Conservation (phyloP, 176 grass and related monocot species). For the Rhipidocladum racemiflorum region DNA sequence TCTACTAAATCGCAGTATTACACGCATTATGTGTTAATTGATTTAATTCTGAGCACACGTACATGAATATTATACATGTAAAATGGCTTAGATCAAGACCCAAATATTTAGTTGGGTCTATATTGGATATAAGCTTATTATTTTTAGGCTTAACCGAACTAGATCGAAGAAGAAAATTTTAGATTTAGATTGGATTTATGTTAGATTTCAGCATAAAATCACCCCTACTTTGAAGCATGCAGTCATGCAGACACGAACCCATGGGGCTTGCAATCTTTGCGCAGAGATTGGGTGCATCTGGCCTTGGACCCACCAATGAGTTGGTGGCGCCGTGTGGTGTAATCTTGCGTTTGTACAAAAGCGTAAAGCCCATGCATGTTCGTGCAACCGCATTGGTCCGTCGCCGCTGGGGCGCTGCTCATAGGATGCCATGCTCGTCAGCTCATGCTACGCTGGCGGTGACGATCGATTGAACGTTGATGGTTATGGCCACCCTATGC, state of each 20-base stretch:
- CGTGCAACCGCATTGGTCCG: slow-evolving; percentile 17
- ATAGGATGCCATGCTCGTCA: background rate
- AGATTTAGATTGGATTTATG: too few species aligned
- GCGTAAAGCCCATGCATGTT: background rate
- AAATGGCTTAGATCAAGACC: too few species aligned
- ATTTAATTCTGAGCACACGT: too few species aligned
- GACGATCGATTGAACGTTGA: background rate
- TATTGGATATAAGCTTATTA: too few species aligned
- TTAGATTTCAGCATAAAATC: too few species aligned
- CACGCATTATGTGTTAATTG: too few species aligned
- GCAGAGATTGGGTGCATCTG: slow-evolving; percentile 19
- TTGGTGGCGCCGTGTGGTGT: background rate
- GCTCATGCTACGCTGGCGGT: slow-evolving; percentile 5
- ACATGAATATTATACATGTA: too few species aligned
- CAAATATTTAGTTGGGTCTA: too few species aligned
- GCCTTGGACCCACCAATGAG: background rate
- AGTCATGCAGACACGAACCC: slow-evolving; percentile 15
- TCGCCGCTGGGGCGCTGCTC: background rate
- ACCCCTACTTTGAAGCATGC: too few species aligned
- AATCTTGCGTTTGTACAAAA: background rate
- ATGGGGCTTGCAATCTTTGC: slow-evolving; percentile 28
- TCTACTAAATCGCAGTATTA: too few species aligned
- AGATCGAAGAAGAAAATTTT: too few species aligned
- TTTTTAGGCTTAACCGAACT: too few species aligned
- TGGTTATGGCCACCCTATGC: background rate